A percentile compares a stretch with the other conserved stretches of the same genome.
These are phyloP conservation scores for Kluyveromyces starmeri DNA, from an alignment of 805 yeast genomes.

Conservation along the genomic window DNA sequence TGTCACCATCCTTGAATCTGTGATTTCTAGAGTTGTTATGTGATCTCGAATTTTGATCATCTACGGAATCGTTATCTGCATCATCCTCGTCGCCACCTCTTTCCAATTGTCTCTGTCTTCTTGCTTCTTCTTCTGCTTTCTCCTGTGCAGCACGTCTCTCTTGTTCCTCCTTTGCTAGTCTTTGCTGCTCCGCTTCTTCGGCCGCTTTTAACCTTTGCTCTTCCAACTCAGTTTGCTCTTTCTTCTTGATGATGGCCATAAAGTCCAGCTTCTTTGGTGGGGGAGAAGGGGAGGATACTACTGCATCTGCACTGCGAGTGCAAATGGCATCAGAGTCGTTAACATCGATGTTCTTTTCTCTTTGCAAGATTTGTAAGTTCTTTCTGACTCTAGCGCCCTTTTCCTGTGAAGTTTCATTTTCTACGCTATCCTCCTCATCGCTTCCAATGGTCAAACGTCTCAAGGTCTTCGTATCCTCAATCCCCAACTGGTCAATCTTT, in stretches of 20 bases:
- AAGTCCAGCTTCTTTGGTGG: not conserved
- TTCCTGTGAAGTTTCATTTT: constrained; percentile 9
- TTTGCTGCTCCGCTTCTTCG: constrained; percentile 3
- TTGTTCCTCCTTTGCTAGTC: not conserved
- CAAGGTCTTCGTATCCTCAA: constrained; percentile 36
- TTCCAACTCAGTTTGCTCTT: constrained; percentile 1
- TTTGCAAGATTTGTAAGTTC: constrained; percentile 4
- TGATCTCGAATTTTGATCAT: not conserved
- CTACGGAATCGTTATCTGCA: not conserved
- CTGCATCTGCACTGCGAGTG: constrained; percentile 1
- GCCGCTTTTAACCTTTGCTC: constrained; percentile 3
- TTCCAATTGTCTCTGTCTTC: not conserved
- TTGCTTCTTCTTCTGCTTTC: not conserved
- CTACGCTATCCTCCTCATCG: constrained; percentile 8
- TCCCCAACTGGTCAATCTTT: constrained; percentile 32
- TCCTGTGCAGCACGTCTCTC: constrained; percentile 1
- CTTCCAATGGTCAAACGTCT: constrained; percentile 21
- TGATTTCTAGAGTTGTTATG: not conserved
- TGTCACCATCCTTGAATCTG: constrained; percentile 3
- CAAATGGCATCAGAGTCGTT: constrained; percentile 7
- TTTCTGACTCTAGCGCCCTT: constrained; percentile 4
- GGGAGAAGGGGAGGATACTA: too few species aligned
- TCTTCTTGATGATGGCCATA: constrained; percentile 3
- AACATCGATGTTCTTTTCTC: constrained; percentile 10
- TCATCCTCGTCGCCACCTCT: not conserved